Base-by-base conservation (phyloP, 805 yeast genomes). In the Wickerhamomyces strasburgensis region DNA sequence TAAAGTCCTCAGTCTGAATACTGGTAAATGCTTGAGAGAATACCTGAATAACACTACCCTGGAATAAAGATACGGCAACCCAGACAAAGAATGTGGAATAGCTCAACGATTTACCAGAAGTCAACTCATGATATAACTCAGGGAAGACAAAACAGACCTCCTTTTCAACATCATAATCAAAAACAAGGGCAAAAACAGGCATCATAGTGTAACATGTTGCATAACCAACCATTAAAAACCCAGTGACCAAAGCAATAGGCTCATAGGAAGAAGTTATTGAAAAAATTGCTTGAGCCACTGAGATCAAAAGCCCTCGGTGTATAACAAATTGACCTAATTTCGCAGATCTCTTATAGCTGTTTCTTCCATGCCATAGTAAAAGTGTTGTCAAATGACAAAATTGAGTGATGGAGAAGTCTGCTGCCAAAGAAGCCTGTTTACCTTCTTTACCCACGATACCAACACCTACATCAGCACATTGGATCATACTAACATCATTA, bases 381-480 rank as follows among this genome's bases (percentile, higher is more conserved):
- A 93, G 69, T 50, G 87, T 86, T 28, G 95, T 84, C 43, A 93
- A 63, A 56, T 85, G 87, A 52, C 90, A 85, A 58, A 93, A 93
- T 62, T 89, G 96, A 23, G 87, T 81, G 34, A 93, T 79, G 14
- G 96, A 86, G 62, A 90, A 93, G 60, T 93, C 99, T 1, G 98
- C 98, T 5, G 98, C 96, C 35, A 93, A 67, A 1, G 96, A 87
- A 0, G 98, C 98, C 60, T 93, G 99, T 45, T 82, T 83, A 25
- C 99, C 99, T 59, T 93, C 99, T 60, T 93, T 93, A 26, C 99
- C 99, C 15, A 93, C 98, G 48, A 93, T 93, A 39, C 99, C 99
- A 19, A 93, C 95, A 42, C 99, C 99, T 8, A 93, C 96, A 65
- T 94, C 96, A 1, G 99, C 98, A 48, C 94, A 83, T 62, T 93